These are phyloP conservation scores for Talaromyces sp. DNA, from an alignment of 2,329 filamentous ascomycete genomes.

Conservation along the genomic window DNA sequence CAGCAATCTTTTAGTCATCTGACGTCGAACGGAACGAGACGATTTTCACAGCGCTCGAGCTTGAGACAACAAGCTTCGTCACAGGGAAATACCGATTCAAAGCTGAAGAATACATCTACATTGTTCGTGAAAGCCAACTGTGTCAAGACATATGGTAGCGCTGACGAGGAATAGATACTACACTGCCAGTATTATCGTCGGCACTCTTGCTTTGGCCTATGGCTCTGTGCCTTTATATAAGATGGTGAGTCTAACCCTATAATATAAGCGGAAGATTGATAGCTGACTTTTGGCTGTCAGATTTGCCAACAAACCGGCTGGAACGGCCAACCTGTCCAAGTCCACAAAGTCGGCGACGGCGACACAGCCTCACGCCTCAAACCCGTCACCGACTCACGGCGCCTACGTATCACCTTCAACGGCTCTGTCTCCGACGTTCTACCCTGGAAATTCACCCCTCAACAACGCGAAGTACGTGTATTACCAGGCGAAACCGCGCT, in stretches of 20 bases:
- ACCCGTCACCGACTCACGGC: slow-evolving; percentile 75
- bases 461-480: slow-evolving; percentile 94
- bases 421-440: slow-evolving; percentile 91
- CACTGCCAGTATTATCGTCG: slow-evolving; percentile 60
- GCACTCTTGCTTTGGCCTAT: slow-evolving; percentile 62
- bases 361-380: slow-evolving; percentile 74
- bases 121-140: slow-evolving; percentile 40
- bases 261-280: neutral
- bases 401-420: slow-evolving; percentile 93
- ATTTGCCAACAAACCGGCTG: slow-evolving; percentile 62
- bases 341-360: slow-evolving; percentile 62
- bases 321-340: slow-evolving; percentile 88
- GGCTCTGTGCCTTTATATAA: slow-evolving; percentile 66
- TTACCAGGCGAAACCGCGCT: slow-evolving; percentile 94
- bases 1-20: slow-evolving; percentile 20
- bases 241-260: slow-evolving; percentile 48
- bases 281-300: slow-evolving; percentile 25
- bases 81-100: slow-evolving; percentile 34
- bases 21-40: slow-evolving; percentile 24
- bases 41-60: slow-evolving; percentile 33
- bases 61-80: slow-evolving; percentile 29
- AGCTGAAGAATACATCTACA: slow-evolving; percentile 54
- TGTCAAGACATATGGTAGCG: neutral
- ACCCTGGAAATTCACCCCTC: slow-evolving; percentile 95
- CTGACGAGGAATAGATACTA: slow-evolving; percentile 52